Conservation (phyloP, 2,329 filamentous ascomycete genomes). For the Rachicladosporium sp. region DNA sequence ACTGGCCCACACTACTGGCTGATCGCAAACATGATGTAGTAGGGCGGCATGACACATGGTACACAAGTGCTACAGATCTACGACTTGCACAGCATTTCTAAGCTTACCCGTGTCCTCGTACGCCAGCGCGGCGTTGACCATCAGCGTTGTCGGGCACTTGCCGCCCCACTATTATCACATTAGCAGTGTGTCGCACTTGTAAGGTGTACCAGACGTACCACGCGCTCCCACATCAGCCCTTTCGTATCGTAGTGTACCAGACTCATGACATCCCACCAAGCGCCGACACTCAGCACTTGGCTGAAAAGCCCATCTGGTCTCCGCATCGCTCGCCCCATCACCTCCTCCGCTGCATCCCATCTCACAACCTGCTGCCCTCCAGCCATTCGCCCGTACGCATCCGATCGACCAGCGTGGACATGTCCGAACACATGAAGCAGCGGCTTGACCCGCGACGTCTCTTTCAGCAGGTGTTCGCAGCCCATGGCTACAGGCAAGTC, state of each 20-base stretch:
- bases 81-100: conserved; percentile 32
- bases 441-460: conserved; percentile 66
- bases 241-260: conserved; percentile 41
- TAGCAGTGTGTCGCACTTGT: conserved; percentile 23
- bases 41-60: too few relatives aligned
- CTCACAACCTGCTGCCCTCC: conserved; percentile 57
- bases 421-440: conserved; percentile 75
- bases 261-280: conserved; percentile 41
- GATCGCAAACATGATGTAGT: too few relatives aligned
- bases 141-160: conserved; percentile 25
- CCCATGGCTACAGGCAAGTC: conserved; percentile 54
- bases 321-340: conserved; percentile 54
- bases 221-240: conserved; percentile 46
- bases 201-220: conserved; percentile 12
- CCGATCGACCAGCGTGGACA: conserved; percentile 52
- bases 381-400: conserved; percentile 13
- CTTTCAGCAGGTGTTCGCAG: conserved; percentile 53
- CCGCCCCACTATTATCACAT: conserved; percentile 37
- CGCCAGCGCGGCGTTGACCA: conserved; percentile 51
- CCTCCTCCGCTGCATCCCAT: conserved; percentile 62
- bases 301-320: conserved; percentile 26
- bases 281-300: conserved; percentile 25
- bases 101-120: conserved; percentile 36
- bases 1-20: too few relatives aligned
- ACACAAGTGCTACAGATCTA: conserved; percentile 14